Evolutionary conservation across 495 filamentous ascomycete genomes (phyloP), one percentile per base, ranked within the genome.

Genomic region (Neurospora tetrasperma): DNA sequence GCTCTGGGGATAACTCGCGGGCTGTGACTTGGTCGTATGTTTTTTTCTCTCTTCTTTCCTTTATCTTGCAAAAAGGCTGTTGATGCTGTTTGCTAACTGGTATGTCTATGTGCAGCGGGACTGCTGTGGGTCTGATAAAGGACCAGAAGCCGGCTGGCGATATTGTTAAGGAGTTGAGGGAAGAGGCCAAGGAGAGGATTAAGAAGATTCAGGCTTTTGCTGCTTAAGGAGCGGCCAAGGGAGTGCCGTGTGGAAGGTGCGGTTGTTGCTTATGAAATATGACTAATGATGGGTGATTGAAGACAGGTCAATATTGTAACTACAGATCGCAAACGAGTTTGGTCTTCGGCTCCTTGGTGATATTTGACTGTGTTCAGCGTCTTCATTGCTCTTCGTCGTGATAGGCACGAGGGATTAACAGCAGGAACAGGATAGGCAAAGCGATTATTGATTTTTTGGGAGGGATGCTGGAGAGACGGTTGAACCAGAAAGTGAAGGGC

Each of bases 111-210:
- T 59, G 20, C 70, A 85, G 82, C 40, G 84, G 85, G 38, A 84
- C 85, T 7, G 85, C 82, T 9, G 89, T 93, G 5, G 93, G 90
- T 7, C 82, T 89, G 42, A 84, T 96, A 38, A 84, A 84, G 70
- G 84, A 89, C 12, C 87, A 92, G 43, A 85, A 89, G 76, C 91
- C 93, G 0, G 93, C 93, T 0, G 88, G 84, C 39, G 83, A 87
- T 69, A 93, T 96, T 80, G 88, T 95, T 43, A 85, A 82, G 74
- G 85, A 90, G 75, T 90, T 92, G 84, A 88, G 94, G 12, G 80
- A 84, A 68, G 87, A 91, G 78, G 90, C 92, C 7, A 82, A 90
- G 54, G 81, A 86, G 27, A 81, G 88, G 16, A 82, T 84, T 16
- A 39, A 39, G 71, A 68, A 68, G 5, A 39, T 84, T 6, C 74